Evolutionary conservation across 495 filamentous ascomycete genomes (phyloP).

Genomic region (Aspergillus mulundensis): DNA sequence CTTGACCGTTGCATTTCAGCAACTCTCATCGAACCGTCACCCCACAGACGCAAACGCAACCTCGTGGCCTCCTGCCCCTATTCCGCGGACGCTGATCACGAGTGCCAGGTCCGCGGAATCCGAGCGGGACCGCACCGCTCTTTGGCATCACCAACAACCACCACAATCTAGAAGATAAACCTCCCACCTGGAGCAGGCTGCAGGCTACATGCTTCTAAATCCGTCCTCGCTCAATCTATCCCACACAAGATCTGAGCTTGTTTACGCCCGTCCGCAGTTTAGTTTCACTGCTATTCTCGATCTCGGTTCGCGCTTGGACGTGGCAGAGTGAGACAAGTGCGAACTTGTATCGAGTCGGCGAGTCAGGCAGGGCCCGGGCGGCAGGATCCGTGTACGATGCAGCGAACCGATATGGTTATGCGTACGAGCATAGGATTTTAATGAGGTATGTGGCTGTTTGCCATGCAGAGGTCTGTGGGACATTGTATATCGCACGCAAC

Average conservation of each 20-base stretch:
- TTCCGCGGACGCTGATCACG: background rate
- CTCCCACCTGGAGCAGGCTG: too few species aligned
- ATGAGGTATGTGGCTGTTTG: too few species aligned
- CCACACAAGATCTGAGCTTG: background rate
- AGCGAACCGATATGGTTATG: background rate
- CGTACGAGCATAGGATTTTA: too few species aligned
- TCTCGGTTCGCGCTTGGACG: background rate
- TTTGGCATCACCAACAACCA: too few species aligned
- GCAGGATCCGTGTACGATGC: background rate
- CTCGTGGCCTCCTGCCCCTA: background rate
- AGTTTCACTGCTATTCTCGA: background rate
- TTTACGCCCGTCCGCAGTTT: background rate
- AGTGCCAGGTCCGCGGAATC: too few species aligned
- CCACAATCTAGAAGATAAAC: too few species aligned
- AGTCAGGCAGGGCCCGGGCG: background rate
- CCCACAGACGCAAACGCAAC: background rate
- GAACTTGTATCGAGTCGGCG: background rate
- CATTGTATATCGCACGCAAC: too few species aligned
- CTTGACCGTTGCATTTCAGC: background rate
- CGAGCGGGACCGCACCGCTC: too few species aligned
- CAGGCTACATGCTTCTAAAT: background rate
- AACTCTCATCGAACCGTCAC: background rate
- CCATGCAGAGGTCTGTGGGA: too few species aligned
- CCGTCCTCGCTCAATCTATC: background rate
- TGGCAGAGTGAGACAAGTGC: slow-evolving; percentile 2